Base-by-base conservation (phyloP, 2,329 filamentous ascomycete species). In the Exserohilum turcica region DNA sequence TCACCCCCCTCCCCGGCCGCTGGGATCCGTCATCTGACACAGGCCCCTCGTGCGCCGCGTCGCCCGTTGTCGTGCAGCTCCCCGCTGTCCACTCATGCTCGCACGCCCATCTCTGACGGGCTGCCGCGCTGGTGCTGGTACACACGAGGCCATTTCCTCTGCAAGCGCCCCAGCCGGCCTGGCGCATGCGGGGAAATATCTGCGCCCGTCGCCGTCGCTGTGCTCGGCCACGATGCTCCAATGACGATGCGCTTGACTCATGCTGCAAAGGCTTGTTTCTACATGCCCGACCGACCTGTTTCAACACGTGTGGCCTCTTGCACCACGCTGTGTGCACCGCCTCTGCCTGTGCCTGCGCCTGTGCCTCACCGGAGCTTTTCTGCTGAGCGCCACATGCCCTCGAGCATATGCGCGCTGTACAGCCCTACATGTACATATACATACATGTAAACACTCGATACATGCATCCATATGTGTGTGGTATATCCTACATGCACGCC, bases 21-120 rank as follows among this genome's bases (percentile, higher is more conserved):
- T 56, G 48, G 59, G 46, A 12, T 21, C 37, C 46, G 62, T 73
- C 70, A 72, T 71, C 64, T 72, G 71, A 74, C 64, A 27, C 33
- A 47, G 40, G 43, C 33, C n/a, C 39, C 38, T 36, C 33, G 35
- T 62, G 56, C 60, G 37, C 57, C 40, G 55, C 38, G 54, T 50
- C 61, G 57, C 56, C 56, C 59, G 57, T 65, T 53, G 37, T 57
- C 63, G 28, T 59, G 60, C 59, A 63, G 54, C 53, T 24, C 4
- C n/a, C n/a, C n/a, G n/a, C n/a, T n/a, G n/a, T n/a, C n/a, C n/a
- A n/a, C n/a, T n/a, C n/a, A n/a, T n/a, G n/a, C n/a, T n/a, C n/a
- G n/a, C n/a, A n/a, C n/a, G 54, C 59, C 49, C 60, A 65, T 67
- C 59, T 59, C 56, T 60, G 55, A 42, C 28, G 37, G 35, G 13